These are phyloP conservation scores for Cynara cardunculus DNA, from an alignment of 129 eudicot genomes.

Conservation along the genomic window DNA sequence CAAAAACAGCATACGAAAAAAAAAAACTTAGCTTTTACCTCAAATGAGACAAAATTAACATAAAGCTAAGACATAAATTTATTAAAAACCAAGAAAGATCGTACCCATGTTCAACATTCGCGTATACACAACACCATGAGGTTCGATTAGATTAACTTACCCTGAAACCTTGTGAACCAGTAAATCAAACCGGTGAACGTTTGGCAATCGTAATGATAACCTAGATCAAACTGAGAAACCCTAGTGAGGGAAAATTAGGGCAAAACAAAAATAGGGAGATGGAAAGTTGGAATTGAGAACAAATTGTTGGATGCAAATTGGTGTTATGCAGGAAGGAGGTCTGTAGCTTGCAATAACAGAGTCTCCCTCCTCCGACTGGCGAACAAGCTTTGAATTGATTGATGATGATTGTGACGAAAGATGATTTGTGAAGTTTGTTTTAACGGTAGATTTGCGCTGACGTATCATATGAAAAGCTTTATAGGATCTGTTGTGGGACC, in stretches of 20 bases:
- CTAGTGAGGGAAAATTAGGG: slow-evolving; percentile 19
- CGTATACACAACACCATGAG: neutral
- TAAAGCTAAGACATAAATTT: neutral
- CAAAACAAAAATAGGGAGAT: neutral
- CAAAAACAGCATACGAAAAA: slow-evolving; percentile 2
- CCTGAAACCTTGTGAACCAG: slow-evolving; percentile 3
- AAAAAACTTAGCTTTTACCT: neutral
- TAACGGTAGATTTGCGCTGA: slow-evolving; percentile 22
- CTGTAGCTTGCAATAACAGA: neutral
- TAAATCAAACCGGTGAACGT: slow-evolving; percentile 1
- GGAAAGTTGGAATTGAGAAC: neutral
- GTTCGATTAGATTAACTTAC: slow-evolving; percentile 17
- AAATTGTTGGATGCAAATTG: slow-evolving; percentile 18
- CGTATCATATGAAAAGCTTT: slow-evolving; percentile 13
- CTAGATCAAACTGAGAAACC: slow-evolving; percentile 16
- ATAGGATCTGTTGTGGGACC: slow-evolving; percentile 20
- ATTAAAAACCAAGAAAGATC: neutral
- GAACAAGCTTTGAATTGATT: slow-evolving; percentile 10
- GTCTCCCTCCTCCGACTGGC: slow-evolving; percentile 8
- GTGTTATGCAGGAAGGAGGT: neutral
- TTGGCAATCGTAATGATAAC: slow-evolving; percentile 1
- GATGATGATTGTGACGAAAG: neutral
- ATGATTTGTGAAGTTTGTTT: slow-evolving; percentile 4
- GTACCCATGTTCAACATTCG: neutral
- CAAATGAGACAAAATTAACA: neutral